phyloP scores from a whole-genome alignment of 805 yeast genomes.

The Starmerella kuoi region DNA sequence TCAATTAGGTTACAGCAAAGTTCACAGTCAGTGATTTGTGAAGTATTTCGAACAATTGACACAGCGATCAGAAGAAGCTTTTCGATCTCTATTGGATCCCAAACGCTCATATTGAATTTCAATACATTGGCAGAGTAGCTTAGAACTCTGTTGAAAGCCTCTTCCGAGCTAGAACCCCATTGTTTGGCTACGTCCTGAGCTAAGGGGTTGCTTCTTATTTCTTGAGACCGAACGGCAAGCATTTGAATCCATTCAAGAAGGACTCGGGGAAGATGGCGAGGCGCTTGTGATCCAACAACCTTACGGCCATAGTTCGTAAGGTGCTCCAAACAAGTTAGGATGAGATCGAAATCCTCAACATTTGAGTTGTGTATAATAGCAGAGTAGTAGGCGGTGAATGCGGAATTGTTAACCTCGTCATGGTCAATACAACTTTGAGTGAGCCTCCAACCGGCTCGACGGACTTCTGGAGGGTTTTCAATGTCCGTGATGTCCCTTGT shows the following conservation, averaged over 20 bases:
- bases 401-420: slow-evolving; percentile 39
- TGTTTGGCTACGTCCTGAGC: slow-evolving; percentile 22
- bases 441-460: slow-evolving; percentile 42
- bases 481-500: slow-evolving; percentile 42
- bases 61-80: slow-evolving; percentile 30
- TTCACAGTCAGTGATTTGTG: slow-evolving; percentile 30
- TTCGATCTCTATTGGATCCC: slow-evolving; percentile 34
- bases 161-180: slow-evolving; percentile 25
- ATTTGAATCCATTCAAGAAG: slow-evolving; percentile 31
- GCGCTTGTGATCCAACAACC: slow-evolving; percentile 23
- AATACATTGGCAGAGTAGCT: slow-evolving; percentile 36
- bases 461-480: slow-evolving; percentile 28
- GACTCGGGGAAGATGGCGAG: slow-evolving; percentile 33
- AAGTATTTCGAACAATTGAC: slow-evolving; percentile 33
- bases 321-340: slow-evolving; percentile 36
- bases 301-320: slow-evolving; percentile 42
- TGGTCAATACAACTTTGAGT: slow-evolving; percentile 43
- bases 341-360: slow-evolving; percentile 42
- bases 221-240: slow-evolving; percentile 26
- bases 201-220: slow-evolving; percentile 24
- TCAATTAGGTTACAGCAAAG: slow-evolving; percentile 35
- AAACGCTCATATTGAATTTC: slow-evolving; percentile 36
- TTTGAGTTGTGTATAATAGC: slow-evolving; percentile 41
- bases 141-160: slow-evolving; percentile 28
- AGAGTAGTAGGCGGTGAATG: slow-evolving; percentile 45